These are phyloP conservation scores for Ceratocystis variospora DNA, from an alignment of 2,329 filamentous ascomycete genomes.

Conservation along the genomic window DNA sequence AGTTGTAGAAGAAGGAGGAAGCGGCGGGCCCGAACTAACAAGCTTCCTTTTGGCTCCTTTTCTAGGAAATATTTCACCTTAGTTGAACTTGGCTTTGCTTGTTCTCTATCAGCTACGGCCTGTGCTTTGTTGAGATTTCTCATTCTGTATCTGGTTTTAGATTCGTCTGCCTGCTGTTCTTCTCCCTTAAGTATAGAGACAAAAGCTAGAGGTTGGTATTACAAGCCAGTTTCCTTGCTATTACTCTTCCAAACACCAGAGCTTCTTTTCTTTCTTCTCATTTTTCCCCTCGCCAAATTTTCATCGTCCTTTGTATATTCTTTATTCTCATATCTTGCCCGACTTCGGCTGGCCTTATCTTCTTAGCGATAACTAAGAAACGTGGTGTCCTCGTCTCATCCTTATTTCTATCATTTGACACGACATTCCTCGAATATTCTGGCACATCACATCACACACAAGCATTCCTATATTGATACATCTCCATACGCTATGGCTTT, in stretches of 20 bases:
- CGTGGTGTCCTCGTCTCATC: no score
- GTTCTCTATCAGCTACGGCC: not conserved
- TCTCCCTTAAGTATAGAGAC: not conserved
- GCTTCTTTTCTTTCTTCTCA: not conserved
- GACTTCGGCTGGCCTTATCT: not conserved
- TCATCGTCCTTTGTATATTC: not conserved
- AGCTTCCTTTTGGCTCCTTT: constrained; percentile 7
- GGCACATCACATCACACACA: not conserved
- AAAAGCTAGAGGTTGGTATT: not conserved
- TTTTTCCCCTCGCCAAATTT: not conserved
- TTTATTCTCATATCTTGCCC: not conserved
- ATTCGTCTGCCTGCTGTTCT: not conserved
- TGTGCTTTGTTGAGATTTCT: constrained; percentile 1
- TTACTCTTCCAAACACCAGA: not conserved
- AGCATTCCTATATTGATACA: not conserved
- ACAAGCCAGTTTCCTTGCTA: not conserved
- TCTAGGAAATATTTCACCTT: not conserved
- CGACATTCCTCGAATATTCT: not conserved
- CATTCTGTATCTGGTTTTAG: not conserved
- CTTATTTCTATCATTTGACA: not conserved
- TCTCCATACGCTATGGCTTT: constrained; percentile 14
- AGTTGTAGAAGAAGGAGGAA: not conserved
- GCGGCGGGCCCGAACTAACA: constrained; percentile 13
- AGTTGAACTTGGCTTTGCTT: not conserved
- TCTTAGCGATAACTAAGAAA: not conserved